phyloP scores from a whole-genome alignment of 345 rosid genomes.

The Lepidium africanum region DNA sequence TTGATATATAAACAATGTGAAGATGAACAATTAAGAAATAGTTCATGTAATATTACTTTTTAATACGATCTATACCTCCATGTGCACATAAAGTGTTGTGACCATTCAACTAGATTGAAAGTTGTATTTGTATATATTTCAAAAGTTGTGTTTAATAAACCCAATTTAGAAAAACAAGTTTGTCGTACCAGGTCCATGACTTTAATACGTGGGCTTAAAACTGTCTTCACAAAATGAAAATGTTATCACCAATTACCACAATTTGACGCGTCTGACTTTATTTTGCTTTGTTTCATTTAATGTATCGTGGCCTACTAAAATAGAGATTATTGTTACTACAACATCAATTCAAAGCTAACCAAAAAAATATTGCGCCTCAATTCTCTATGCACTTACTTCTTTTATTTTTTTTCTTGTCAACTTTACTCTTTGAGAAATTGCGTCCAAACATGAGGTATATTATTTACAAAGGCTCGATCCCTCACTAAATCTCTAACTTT shows the following conservation, averaged over 20 bases:
- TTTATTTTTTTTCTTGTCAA: too few relatives aligned
- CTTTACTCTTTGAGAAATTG: too few relatives aligned
- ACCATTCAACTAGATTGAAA: not conserved
- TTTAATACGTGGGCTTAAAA: conserved; percentile 25
- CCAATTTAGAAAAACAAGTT: not conserved
- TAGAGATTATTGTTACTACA: not conserved
- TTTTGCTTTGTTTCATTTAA: not conserved
- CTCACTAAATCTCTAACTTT: too few relatives aligned
- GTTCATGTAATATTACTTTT: not conserved
- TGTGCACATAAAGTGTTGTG: not conserved
- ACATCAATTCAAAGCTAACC: not conserved
- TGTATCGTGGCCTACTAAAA: not conserved
- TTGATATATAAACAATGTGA: too few relatives aligned
- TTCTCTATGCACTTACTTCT: too few relatives aligned
- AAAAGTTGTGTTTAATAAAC: not conserved
- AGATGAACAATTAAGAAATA: not conserved
- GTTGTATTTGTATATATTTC: not conserved
- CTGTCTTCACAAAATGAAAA: not conserved
- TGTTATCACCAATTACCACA: conserved; percentile 19
- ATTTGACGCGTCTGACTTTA: conserved; percentile 11
- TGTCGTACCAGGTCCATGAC: conserved; percentile 13
- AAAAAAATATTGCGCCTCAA: not conserved
- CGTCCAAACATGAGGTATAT: too few relatives aligned
- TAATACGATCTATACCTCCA: not conserved
- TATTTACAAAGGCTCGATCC: too few relatives aligned